Evolutionary conservation across 2,329 filamentous ascomycete genomes (phyloP).

Genomic region (Meredithiella fracta): DNA sequence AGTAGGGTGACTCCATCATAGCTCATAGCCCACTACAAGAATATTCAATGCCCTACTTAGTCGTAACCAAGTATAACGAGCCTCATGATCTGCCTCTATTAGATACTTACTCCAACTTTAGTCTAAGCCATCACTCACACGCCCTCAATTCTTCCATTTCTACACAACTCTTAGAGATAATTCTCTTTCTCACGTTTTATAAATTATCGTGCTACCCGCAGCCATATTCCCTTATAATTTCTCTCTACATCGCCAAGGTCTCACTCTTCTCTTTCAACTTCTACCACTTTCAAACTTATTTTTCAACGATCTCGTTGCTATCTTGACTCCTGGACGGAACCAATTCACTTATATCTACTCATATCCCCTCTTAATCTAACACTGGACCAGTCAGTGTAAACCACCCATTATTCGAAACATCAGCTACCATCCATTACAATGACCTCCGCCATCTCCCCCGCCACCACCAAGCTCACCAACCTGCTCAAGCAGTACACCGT

Average conservation of each 20-base stretch:
- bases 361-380: neutral
- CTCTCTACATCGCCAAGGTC: neutral
- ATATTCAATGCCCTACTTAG: no score
- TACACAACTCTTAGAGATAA: neutral
- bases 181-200: neutral
- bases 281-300: neutral
- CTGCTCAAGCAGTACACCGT: slow-evolving; percentile 21
- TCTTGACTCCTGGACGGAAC: neutral
- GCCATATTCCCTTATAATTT: neutral
- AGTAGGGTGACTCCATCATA: no score
- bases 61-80: neutral
- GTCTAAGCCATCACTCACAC: no score
- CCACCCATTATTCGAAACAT: neutral
- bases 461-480: slow-evolving; percentile 15
- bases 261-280: neutral
- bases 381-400: neutral
- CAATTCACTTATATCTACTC: neutral
- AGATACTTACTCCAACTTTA: neutral
- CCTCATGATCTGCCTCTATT: neutral
- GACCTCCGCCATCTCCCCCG: neutral
- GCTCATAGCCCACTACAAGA: no score
- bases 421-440: neutral
- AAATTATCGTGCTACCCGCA: neutral
- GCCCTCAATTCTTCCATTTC: neutral
- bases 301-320: neutral